Percentiles rank a stretch among this genome's conserved stretches.
Conservation (phyloP, 2,329 filamentous ascomycete genomes). For the Penicillium sp. region DNA sequence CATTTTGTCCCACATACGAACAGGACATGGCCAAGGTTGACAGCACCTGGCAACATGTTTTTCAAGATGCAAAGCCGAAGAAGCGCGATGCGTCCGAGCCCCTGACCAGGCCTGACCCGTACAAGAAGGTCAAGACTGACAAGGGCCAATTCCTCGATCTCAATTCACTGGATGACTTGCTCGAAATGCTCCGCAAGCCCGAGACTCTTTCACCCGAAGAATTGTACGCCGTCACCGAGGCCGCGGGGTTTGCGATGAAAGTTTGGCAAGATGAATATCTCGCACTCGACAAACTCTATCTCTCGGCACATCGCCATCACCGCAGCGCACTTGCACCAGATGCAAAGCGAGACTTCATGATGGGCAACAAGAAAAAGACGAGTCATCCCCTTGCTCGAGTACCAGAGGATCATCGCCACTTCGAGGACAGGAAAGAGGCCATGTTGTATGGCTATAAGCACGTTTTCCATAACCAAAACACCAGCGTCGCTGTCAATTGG, state of each 20-base stretch:
- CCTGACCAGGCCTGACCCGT: conserved; percentile 31
- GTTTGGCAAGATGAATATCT: conserved; percentile 58
- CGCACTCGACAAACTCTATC: conserved; percentile 49
- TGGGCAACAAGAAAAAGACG: conserved; percentile 19
- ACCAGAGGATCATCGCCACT: conserved; percentile 33
- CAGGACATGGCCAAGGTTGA: conserved; percentile 29
- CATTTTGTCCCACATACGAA: conserved; percentile 35
- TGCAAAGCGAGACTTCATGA: conserved; percentile 37
- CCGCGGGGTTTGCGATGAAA: conserved; percentile 51
- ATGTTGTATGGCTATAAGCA: conserved; percentile 58
- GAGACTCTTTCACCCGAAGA: conserved; percentile 47
- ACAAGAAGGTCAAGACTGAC: conserved; percentile 28
- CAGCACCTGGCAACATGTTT: conserved; percentile 31
- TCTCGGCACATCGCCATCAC: conserved; percentile 44
- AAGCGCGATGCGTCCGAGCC: conserved; percentile 28
- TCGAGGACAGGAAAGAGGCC: conserved; percentile 58
- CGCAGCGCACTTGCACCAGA: conserved; percentile 11
- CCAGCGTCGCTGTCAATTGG: conserved; percentile 33
- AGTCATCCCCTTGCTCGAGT: conserved; percentile 17
- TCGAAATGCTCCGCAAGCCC: conserved; percentile 36
- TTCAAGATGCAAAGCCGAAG: conserved; percentile 30
- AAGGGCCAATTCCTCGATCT: conserved; percentile 39
- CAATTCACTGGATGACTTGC: conserved; percentile 33
- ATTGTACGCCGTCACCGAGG: conserved; percentile 53
- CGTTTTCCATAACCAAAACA: conserved; percentile 46